A percentile compares a stretch with the other conserved stretches of the same genome.
Evolutionary conservation across 1,284 basidiomycete genomes (phyloP).

Genomic region (Caloboletus inedulis): DNA sequence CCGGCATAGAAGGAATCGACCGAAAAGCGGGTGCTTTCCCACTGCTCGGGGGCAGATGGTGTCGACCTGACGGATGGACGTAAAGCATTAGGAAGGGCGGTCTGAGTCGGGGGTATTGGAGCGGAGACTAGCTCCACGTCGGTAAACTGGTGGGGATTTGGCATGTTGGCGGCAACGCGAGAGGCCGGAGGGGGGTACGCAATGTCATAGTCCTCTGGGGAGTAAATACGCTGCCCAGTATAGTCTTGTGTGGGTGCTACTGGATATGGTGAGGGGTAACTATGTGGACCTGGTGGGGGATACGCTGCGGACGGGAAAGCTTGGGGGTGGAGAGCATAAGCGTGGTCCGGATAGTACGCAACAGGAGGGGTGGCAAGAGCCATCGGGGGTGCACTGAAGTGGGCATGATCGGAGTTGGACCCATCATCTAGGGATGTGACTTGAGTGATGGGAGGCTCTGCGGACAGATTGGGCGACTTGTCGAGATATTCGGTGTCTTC

Average conservation of each 20-base stretch:
- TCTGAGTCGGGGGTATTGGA: background rate
- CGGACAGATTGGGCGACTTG: slow-evolving; percentile 15
- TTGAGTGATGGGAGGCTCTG: slow-evolving; percentile 13
- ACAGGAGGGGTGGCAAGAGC: slow-evolving; percentile 12
- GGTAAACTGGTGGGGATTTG: slow-evolving; percentile 15
- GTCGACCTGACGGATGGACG: slow-evolving; percentile 16
- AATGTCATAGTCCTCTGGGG: slow-evolving; percentile 19
- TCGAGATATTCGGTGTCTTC: slow-evolving; percentile 34
- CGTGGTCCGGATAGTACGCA: slow-evolving; percentile 28
- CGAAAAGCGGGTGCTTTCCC: slow-evolving; percentile 21
- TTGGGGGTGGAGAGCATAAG: slow-evolving; percentile 18
- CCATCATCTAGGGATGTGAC: slow-evolving; percentile 16
- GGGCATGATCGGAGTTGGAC: slow-evolving; percentile 22
- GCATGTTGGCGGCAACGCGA: slow-evolving; percentile 6
- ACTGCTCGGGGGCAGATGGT: slow-evolving; percentile 4
- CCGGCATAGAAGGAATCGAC: slow-evolving; percentile 32
- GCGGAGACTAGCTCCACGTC: slow-evolving; percentile 10
- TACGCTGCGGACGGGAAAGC: slow-evolving; percentile 12
- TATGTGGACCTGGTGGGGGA: background rate
- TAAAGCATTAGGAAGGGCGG: slow-evolving; percentile 12
- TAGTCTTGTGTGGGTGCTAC: slow-evolving; percentile 14
- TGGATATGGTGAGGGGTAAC: slow-evolving; percentile 4
- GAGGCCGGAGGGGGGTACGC: slow-evolving; percentile 12
- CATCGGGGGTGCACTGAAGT: slow-evolving; percentile 24
- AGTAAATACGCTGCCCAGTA: slow-evolving; percentile 20